Conservation (phyloP, 140 eudicot genomes). For the Ambrosia hybrid region DNA sequence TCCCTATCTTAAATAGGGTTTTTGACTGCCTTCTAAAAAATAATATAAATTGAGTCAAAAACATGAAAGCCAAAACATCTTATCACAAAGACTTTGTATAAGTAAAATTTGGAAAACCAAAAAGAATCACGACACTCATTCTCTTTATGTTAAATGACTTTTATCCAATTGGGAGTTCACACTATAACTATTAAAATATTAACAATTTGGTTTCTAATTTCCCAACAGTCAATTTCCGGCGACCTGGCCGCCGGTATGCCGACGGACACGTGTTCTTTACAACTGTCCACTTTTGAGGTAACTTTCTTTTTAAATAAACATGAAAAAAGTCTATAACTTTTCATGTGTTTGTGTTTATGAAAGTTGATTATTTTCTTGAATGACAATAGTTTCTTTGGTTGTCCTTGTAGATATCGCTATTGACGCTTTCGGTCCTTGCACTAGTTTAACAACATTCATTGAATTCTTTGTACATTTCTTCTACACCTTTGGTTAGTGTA, state of each 20-base stretch:
- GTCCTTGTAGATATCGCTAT: slow-evolving; percentile 13
- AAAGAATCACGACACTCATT: slow-evolving; percentile 28
- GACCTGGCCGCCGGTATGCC: slow-evolving; percentile 31
- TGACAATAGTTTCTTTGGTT: not conserved
- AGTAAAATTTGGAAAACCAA: not conserved
- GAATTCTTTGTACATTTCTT: not conserved
- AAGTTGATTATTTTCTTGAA: not conserved
- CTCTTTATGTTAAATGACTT: not conserved
- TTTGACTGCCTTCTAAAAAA: not conserved
- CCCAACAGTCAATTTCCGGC: slow-evolving; percentile 62
- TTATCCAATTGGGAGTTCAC: slow-evolving; percentile 9
- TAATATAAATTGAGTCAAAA: not conserved
- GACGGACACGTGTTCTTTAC: slow-evolving; percentile 36
- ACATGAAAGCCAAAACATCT: slow-evolving; percentile 18
- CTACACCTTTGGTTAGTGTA: no score
- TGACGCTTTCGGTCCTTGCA: slow-evolving; percentile 21
- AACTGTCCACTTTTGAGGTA: slow-evolving; percentile 30
- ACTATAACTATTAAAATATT: not conserved
- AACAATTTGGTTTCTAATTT: slow-evolving; percentile 45
- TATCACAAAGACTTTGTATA: slow-evolving; percentile 11
- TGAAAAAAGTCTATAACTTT: slow-evolving; percentile 14
- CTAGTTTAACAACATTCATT: not conserved
- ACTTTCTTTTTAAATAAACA: slow-evolving; percentile 26
- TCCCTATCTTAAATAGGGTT: not conserved
- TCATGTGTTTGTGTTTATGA: slow-evolving; percentile 25